Percentiles rank a stretch among this genome's conserved stretches.
Conservation (phyloP, 163 green algal genomes). For the Scenedesmus sp. region DNA sequence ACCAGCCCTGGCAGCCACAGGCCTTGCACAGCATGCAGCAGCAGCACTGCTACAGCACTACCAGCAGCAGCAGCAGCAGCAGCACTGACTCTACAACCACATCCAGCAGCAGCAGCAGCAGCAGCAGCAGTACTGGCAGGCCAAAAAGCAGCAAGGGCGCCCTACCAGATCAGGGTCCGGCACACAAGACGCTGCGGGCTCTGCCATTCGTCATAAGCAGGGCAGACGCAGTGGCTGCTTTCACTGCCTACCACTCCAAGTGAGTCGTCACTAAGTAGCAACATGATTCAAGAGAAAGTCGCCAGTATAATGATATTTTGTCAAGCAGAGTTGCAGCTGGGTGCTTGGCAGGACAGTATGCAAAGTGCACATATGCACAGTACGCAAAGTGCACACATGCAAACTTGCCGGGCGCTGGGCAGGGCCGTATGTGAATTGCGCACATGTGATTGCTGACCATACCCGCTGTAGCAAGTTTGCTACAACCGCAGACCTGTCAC, state of each 20-base stretch:
- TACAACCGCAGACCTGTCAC: no score
- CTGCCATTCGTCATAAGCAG: conserved; percentile 25
- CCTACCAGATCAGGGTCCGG: conserved; percentile 14
- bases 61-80: conserved; percentile 12
- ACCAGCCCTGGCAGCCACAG: neutral
- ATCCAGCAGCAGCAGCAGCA: conserved; percentile 39
- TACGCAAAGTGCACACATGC: no score
- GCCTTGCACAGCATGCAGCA: neutral
- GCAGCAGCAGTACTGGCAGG: neutral
- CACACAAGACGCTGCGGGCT: conserved; percentile 9
- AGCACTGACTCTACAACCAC: neutral
- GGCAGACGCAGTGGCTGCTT: conserved; percentile 27
- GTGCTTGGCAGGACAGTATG: no score
- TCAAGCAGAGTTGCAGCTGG: no score
- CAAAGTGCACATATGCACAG: no score
- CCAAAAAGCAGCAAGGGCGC: conserved; percentile 35
- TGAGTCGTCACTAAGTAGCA: neutral
- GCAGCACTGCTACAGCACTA: neutral
- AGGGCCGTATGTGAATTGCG: no score
- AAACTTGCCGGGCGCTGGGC: no score
- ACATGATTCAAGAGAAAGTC: no score
- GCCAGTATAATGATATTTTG: no score
- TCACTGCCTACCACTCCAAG: conserved; percentile 36
- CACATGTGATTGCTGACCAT: no score
- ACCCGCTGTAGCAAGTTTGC: no score